A percentile compares a stretch with the other conserved stretches of the same genome.
phyloP scores from a whole-genome alignment of 2,329 filamentous ascomycete genomes.

The Epichloe typhina region DNA sequence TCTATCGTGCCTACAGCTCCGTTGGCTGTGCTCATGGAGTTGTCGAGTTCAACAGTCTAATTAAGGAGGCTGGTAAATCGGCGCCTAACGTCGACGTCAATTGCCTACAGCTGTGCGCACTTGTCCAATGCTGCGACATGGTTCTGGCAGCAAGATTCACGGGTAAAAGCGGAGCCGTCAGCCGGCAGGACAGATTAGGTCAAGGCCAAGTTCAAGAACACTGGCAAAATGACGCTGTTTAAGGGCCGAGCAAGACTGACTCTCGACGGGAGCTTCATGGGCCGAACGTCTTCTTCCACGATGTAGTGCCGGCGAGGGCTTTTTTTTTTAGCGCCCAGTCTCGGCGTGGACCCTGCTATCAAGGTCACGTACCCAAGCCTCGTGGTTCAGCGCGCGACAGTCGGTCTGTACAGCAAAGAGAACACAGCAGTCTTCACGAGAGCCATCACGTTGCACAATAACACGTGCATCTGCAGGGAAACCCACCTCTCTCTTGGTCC shows the following conservation, averaged over 20 bases:
- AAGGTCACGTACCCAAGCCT: slow-evolving; percentile 38
- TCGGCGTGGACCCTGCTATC: slow-evolving; percentile 44
- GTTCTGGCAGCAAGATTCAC: background rate
- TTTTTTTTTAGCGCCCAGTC: slow-evolving; percentile 29
- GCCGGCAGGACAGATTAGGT: too few species aligned
- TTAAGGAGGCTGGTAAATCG: background rate
- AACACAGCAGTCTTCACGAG: slow-evolving; percentile 33
- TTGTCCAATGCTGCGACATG: background rate
- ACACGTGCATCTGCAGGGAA: slow-evolving; percentile 24
- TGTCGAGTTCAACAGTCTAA: background rate
- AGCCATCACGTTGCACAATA: slow-evolving; percentile 34
- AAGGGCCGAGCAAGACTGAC: slow-evolving; percentile 39
- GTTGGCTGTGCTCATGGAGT: background rate
- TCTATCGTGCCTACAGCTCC: background rate
- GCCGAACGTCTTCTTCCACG: slow-evolving; percentile 36
- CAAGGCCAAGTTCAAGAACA: slow-evolving; percentile 41
- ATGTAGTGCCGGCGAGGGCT: slow-evolving; percentile 35
- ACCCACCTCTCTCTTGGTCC: slow-evolving; percentile 31
- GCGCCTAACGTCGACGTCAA: background rate
- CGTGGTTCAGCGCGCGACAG: slow-evolving; percentile 33
- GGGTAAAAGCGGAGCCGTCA: background rate
- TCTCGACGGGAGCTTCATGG: slow-evolving; percentile 44
- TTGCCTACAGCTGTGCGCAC: background rate
- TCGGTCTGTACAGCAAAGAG: slow-evolving; percentile 38
- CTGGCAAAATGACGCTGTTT: slow-evolving; percentile 37